Base-by-base conservation (phyloP, 2,329 filamentous ascomycete genomes). In the Truncatella angustata region DNA sequence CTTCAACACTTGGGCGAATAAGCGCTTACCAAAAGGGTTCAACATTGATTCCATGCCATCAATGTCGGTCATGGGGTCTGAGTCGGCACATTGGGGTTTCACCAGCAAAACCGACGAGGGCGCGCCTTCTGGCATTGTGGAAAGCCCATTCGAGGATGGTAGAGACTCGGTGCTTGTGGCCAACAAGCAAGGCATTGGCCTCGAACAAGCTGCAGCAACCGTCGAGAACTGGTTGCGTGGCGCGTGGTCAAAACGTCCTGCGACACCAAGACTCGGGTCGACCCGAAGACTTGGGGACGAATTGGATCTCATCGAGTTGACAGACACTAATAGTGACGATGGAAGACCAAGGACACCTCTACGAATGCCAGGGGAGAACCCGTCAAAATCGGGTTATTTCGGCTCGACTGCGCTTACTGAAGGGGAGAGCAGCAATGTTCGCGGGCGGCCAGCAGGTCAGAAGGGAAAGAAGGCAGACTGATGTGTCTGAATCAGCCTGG, bases 171-270 rank as follows among this genome's bases (percentile, higher is more conserved):
- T 66, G 34, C 63, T 56, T 6, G 55, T 76, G 10, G 60, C 70
- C 4, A 69, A 72, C n/a, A 70, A 73, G 45, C 75, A 79, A 43
- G 77, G 78, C 12, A 76, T 70, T 3, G 76, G 80, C 1, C 74
- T 97, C 3, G 91, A 96, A 62, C 89, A 92, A 57, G 86, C 96
- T 9, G 91, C 92, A 1, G 88, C 90, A 5, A 87, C 88, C 2
- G 86, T 97, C 26, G 94, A 97, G 71, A 88, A 86, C 1, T 99
- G 94, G 91, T 77, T 97, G 54, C 80, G 92, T 54, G 90, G 91
- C 56, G 85, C 96, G 34, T 90, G 91, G 54, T 76, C 80, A 5
- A 86, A 86, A 63, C 77, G 81, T 4, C 77, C 79, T 1, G 69
- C 70, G 18, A 81, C 79, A n/a, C 79, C 79, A 1, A 68, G 73